These are phyloP conservation scores for Nigrospora sphaerica DNA, from an alignment of 2,329 filamentous ascomycete genomes.

Conservation along the genomic window DNA sequence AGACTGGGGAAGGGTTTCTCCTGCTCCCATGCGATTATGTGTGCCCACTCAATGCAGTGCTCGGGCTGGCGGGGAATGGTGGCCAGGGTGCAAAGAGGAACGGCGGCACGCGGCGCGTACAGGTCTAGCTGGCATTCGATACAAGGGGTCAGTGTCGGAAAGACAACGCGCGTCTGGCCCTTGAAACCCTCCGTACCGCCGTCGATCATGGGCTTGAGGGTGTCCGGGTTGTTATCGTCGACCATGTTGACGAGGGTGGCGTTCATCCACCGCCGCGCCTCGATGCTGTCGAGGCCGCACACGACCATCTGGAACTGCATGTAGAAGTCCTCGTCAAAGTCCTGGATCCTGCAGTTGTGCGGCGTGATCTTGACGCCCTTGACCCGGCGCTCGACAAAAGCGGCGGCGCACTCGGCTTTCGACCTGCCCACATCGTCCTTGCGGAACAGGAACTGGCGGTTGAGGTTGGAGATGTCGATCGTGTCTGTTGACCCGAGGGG, in stretches of 20 bases:
- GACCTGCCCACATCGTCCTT: slow-evolving; percentile 84
- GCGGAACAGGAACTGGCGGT: slow-evolving; percentile 94
- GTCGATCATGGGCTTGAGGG: slow-evolving; percentile 88
- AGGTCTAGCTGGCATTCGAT: slow-evolving; percentile 98
- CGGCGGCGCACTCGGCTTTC: slow-evolving; percentile 89
- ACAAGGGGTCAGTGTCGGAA: slow-evolving; percentile 89
- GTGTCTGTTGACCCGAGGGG: slow-evolving; percentile 55
- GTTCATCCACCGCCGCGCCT: slow-evolving; percentile 98
- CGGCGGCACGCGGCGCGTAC: slow-evolving; percentile 94
- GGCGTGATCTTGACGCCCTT: slow-evolving; percentile 88
- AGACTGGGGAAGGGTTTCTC: slow-evolving; percentile 76
- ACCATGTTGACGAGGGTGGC: slow-evolving; percentile 87
- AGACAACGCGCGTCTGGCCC: slow-evolving; percentile 85
- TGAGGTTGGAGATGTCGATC: slow-evolving; percentile 96
- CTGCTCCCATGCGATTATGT: slow-evolving; percentile 94
- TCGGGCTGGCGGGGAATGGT: slow-evolving; percentile 95
- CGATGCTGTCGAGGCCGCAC: slow-evolving; percentile 93
- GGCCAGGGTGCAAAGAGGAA: slow-evolving; percentile 92
- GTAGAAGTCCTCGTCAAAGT: slow-evolving; percentile 94
- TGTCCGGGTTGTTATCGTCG: slow-evolving; percentile 74
- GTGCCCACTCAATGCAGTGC: slow-evolving; percentile 98
- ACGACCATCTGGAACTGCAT: slow-evolving; percentile 93
- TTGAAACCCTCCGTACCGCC: slow-evolving; percentile 98
- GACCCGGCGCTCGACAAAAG: slow-evolving; percentile 84
- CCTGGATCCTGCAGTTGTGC: slow-evolving; percentile 91